Base-by-base conservation (phyloP, 2,329 filamentous ascomycete genomes). In the Amauroascus verrucosus region DNA sequence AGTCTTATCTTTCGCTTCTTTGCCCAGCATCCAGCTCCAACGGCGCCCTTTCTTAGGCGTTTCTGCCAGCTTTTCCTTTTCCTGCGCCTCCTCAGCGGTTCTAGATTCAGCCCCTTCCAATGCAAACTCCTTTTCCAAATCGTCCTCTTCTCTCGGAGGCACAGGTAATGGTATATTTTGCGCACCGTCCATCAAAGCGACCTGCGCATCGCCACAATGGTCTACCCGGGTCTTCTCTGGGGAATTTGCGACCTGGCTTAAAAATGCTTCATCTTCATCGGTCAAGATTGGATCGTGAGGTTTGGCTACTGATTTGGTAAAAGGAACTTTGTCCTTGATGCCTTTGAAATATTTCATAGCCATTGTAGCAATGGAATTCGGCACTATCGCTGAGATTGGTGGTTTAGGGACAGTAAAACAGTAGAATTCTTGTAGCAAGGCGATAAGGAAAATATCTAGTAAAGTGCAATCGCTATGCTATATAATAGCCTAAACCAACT, bases 231-330 rank as follows among this genome's bases (percentile, higher is more conserved):
- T 50, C 22, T 50, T 49, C 40, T 53, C 46, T 2, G 47, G 46
- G 1, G 51, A 54, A 14, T 35, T 56, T 6, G 52, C 75, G 30
- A 81, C 74, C 32, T 69, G 68, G 51, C 73, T 69, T 32, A 83
- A 65, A 59, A 82, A 83, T 50, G 73, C 70, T 59, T 82, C 77
- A 57, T 83, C 80, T 60, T 81, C 79, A n/a, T 78, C 73, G 16
- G 77, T 79, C n/a, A 83, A 64, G 2, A 83, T 74, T 63, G 61
- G 73, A 47, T 63, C 65, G 28, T 67, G 67, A 3, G 65, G 57
- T 47, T 61, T 66, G 13, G 52, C 63, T 53, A 51, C 60, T 50
- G 58, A 63, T 60, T 54, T 67, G 48, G 56, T 65, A 14, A 64
- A 62, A 41, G 63, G 67, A 48, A 64, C 63, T 57, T 69, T 72